These are phyloP conservation scores for Mortierella sp. DNA, from an alignment of 371 early-diverging fungal genomes.

Conservation along the genomic window DNA sequence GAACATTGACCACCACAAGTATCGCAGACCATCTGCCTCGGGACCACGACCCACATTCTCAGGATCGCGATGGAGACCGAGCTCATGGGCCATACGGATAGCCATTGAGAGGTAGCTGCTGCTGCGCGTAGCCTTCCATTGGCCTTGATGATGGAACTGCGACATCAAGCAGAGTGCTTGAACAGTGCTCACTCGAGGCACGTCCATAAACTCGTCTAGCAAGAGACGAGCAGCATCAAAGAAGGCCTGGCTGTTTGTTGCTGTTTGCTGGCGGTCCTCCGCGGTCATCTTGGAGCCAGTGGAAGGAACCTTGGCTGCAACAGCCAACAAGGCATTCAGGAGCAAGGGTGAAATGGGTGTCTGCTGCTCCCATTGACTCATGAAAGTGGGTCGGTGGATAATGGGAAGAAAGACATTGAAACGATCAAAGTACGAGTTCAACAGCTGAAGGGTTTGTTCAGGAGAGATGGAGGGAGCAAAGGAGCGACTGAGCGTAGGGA, in stretches of 20 bases:
- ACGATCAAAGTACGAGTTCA: constrained; percentile 70
- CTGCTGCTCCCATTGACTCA: constrained; percentile 46
- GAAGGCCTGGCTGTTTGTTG: constrained; percentile 40
- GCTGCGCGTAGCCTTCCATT: constrained; percentile 64
- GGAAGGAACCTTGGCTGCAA: constrained; percentile 50
- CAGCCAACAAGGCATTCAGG: constrained; percentile 75
- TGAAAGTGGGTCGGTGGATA: constrained; percentile 68
- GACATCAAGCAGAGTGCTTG: constrained; percentile 76
- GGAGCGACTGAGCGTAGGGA: constrained; percentile 33
- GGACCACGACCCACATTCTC: constrained; percentile 45
- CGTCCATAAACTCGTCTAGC: constrained; percentile 75
- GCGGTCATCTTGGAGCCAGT: constrained; percentile 36
- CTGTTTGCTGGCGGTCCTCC: constrained; percentile 1
- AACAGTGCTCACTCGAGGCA: constrained; percentile 72
- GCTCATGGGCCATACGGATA: constrained; percentile 80
- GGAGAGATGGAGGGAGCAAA: constrained; percentile 54
- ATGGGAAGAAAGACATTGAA: constrained; percentile 74
- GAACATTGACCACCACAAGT: constrained; percentile 55
- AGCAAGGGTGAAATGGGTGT: constrained; percentile 62
- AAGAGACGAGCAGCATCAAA: constrained; percentile 65
- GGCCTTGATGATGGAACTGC: constrained; percentile 73
- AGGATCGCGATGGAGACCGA: constrained; percentile 67
- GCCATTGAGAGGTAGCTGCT: constrained; percentile 82
- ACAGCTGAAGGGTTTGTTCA: constrained; percentile 58
- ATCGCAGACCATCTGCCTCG: constrained; percentile 42